Percentiles rank a stretch among this genome's conserved stretches.
These are phyloP conservation scores for Arabidopsis hybrid DNA, from an alignment of 441 rosid species.

Conservation along the genomic window DNA sequence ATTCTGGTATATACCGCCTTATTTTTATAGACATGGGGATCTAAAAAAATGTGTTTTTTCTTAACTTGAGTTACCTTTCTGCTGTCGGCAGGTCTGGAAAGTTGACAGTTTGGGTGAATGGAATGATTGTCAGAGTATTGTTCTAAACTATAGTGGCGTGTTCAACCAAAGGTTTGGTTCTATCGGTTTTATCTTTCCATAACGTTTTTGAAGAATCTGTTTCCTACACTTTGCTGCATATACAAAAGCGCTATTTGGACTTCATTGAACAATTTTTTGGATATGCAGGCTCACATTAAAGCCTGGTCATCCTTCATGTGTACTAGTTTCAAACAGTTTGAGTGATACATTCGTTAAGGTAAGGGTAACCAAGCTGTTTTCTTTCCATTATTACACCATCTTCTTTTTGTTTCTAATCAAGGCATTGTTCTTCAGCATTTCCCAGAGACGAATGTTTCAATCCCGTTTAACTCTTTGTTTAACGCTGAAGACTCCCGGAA, in stretches of 20 bases:
- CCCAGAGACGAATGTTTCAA: conserved; percentile 69
- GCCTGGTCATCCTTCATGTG: conserved; percentile 51
- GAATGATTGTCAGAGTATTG: conserved; percentile 55
- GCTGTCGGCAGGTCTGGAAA: conserved; percentile 70
- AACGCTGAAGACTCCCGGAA: conserved; percentile 55
- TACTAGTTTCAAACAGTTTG: conserved; percentile 59
- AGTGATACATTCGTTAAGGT: conserved; percentile 66
- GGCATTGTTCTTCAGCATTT: conserved; percentile 61
- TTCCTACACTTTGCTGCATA: conserved; percentile 15
- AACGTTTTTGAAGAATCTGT: not conserved
- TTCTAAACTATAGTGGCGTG: conserved; percentile 71
- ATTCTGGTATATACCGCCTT: conserved; percentile 63
- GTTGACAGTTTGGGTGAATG: conserved; percentile 58
- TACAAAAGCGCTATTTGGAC: not conserved
- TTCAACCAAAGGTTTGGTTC: conserved; percentile 76
- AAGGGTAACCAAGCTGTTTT: conserved; percentile 29
- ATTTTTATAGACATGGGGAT: conserved; percentile 36
- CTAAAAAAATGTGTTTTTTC: conserved; percentile 18
- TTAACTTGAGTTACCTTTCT: conserved; percentile 40
- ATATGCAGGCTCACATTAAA: conserved; percentile 61
- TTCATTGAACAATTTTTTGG: not conserved
- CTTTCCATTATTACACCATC: conserved; percentile 6
- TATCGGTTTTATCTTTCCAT: conserved; percentile 27
- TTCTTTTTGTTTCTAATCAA: conserved; percentile 37
- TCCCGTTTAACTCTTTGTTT: conserved; percentile 70